These are phyloP conservation scores for Alternaria alternata DNA, from an alignment of 2,329 filamentous ascomycete genomes.

Conservation along the genomic window DNA sequence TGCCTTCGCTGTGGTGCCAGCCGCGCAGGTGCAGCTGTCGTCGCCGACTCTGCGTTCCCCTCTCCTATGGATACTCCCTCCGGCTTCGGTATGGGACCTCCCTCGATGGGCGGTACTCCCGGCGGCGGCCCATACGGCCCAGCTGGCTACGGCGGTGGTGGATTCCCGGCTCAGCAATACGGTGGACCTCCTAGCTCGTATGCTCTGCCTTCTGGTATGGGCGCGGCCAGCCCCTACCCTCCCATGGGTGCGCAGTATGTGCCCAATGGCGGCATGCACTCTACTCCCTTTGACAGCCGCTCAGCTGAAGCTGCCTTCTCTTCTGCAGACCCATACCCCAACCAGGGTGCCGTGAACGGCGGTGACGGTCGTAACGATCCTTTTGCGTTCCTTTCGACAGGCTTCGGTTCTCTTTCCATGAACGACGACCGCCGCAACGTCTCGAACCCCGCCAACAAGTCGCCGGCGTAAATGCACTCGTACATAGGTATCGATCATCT, in stretches of 20 bases:
- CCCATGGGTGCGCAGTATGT: slow-evolving; percentile 78
- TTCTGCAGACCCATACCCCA: slow-evolving; percentile 82
- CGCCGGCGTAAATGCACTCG: slow-evolving; percentile 48
- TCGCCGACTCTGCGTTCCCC: slow-evolving; percentile 91
- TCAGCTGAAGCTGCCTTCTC: slow-evolving; percentile 95
- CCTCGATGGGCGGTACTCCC: slow-evolving; percentile 79
- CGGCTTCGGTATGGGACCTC: slow-evolving; percentile 84
- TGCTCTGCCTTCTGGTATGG: slow-evolving; percentile 84
- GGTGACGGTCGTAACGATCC: slow-evolving; percentile 72
- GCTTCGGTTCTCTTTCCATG: slow-evolving; percentile 76
- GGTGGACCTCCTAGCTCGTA: slow-evolving; percentile 89
- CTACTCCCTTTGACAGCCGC: slow-evolving; percentile 89
- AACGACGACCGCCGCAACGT: slow-evolving; percentile 63
- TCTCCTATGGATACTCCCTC: slow-evolving; percentile 88
- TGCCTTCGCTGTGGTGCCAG: slow-evolving; percentile 96
- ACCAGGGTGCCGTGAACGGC: slow-evolving; percentile 75
- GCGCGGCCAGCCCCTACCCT: slow-evolving; percentile 80
- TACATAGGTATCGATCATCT: slow-evolving; percentile 48
- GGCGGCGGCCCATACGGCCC: slow-evolving; percentile 77
- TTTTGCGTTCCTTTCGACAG: slow-evolving; percentile 79
- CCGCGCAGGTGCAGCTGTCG: slow-evolving; percentile 89
- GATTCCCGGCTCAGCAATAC: slow-evolving; percentile 77
- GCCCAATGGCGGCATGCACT: slow-evolving; percentile 79
- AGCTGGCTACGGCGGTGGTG: slow-evolving; percentile 70
- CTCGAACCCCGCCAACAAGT: slow-evolving; percentile 50